Evolutionary conservation across 2,329 filamentous ascomycete genomes (phyloP), one percentile per base, ranked within the genome.

Genomic region (Colletotrichum gigasporum): DNA sequence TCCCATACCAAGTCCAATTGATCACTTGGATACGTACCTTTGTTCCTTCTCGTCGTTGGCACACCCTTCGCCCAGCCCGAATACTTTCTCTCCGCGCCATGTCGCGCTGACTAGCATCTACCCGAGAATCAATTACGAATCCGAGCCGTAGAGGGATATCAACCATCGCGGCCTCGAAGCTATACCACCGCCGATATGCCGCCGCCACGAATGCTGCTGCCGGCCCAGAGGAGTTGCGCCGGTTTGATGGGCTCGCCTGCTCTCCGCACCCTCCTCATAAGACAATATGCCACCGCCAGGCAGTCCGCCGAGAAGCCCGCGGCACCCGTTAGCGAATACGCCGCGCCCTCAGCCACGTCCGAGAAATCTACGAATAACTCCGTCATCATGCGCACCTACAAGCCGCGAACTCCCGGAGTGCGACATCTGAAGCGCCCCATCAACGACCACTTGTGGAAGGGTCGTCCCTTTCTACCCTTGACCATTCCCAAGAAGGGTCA

Each of bases 381-480:
- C 14, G 78, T 81, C 14, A 79, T 84, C 44, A 76, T 98, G 77
- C 90, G 93, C 71, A 96, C 92, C 56, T 99, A 97, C 79, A 98
- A 92, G 77, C 96, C 96, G 34, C 90, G 93, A 71, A 97, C 96
- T 1, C 95, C 95, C 11, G 96, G 96, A 85, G 79, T 97, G 63
- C 90, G 96, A 73, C 96, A 99, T 86, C 83, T 99, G 69, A 91
- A 91, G 77, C 88, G 96, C 42, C 94, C 96, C 12, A 90, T 97
- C 79, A 98, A 98, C 79, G 94, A 97, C 73, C 96, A 99, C 78
- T 82, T 99, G 45, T 98, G 93, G 93, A 97, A 97, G 80, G 96
- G 96, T 63, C 86, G 94, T 60, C 93, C 96, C 1, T 89, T 91
- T 69, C 83, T 92, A 32, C 88, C 90, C 52, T 85, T 99, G 77